Evolutionary conservation across 2,329 filamentous ascomycete genomes (phyloP).

Genomic region (Nakataea oryzae): DNA sequence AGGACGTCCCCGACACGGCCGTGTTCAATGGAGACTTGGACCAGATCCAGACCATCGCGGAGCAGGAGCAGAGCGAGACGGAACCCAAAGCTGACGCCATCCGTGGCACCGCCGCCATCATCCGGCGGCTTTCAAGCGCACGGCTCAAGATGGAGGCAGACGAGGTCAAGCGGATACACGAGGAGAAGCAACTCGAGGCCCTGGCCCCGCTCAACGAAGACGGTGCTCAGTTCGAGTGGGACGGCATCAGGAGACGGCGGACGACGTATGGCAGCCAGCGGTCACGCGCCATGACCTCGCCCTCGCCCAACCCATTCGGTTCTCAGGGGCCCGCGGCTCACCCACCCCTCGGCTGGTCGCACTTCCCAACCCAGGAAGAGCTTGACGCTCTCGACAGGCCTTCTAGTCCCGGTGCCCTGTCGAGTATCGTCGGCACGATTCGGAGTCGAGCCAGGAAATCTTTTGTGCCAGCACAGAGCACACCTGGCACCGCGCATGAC

Average conservation of each 20-base stretch:
- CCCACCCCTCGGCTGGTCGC: slow-evolving; percentile 79
- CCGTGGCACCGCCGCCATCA: slow-evolving; percentile 77
- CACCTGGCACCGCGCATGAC: slow-evolving; percentile 24
- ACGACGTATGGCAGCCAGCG: slow-evolving; percentile 36
- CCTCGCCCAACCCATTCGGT: slow-evolving; percentile 16
- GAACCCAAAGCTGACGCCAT: slow-evolving; percentile 96
- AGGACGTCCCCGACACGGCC: slow-evolving; percentile 88
- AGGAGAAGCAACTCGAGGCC: slow-evolving; percentile 62
- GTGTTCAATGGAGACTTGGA: slow-evolving; percentile 89
- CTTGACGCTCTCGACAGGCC: slow-evolving; percentile 42
- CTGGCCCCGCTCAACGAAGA: slow-evolving; percentile 71
- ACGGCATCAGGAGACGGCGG: slow-evolving; percentile 70
- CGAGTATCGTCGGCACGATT: slow-evolving; percentile 47
- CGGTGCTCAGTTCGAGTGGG: slow-evolving; percentile 70
- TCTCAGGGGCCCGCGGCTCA: slow-evolving; percentile 35
- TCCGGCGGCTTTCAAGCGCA: slow-evolving; percentile 68
- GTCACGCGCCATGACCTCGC: slow-evolving; percentile 23
- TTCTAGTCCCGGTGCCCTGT: slow-evolving; percentile 35
- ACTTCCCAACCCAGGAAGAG: slow-evolving; percentile 61
- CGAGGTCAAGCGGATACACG: slow-evolving; percentile 67
- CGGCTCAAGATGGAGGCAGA: slow-evolving; percentile 70
- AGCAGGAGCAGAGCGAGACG: slow-evolving; percentile 90
- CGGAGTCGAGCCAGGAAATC: slow-evolving; percentile 32
- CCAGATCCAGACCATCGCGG: slow-evolving; percentile 88
- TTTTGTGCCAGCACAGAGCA: slow-evolving; percentile 11